phyloP scores from a whole-genome alignment of 2,329 filamentous ascomycete species.

The Moelleriella libera region DNA sequence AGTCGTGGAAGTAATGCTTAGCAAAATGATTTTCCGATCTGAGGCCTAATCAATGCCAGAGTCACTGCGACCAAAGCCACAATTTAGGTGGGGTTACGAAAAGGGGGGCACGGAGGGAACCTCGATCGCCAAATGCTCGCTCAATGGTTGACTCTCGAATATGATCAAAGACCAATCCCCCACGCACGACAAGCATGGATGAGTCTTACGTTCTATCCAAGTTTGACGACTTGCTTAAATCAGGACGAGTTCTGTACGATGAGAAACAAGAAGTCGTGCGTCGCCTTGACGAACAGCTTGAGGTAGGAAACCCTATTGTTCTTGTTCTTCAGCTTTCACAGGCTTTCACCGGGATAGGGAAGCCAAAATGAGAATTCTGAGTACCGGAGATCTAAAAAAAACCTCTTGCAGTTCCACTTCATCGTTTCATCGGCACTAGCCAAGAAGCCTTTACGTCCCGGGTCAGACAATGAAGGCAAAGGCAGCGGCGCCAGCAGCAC shows the following conservation, averaged over 20 bases:
- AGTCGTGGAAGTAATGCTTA: no score
- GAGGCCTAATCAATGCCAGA: no score
- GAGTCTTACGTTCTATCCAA: background rate
- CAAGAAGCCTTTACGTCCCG: slow-evolving; percentile 3
- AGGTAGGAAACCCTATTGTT: background rate
- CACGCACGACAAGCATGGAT: background rate
- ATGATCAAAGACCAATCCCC: no score
- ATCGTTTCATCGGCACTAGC: slow-evolving; percentile 1
- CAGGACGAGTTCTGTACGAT: slow-evolving; percentile 5
- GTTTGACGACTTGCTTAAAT: slow-evolving; percentile 4
- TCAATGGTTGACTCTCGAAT: no score
- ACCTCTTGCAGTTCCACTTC: slow-evolving; percentile 4
- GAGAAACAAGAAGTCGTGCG: slow-evolving; percentile 2
- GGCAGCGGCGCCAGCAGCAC: background rate
- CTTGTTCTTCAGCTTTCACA: background rate
- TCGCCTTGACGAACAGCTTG: slow-evolving; percentile 2
- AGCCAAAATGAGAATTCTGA: background rate
- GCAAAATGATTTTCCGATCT: no score
- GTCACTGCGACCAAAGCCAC: no score
- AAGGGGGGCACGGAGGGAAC: no score
- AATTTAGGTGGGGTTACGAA: no score
- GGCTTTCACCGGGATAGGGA: background rate
- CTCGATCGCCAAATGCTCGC: no score
- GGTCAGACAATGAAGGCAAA: no score
- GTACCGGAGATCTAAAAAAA: background rate